Base-by-base conservation (phyloP, 768 basidiomycete species). In the Tulasnella sp. region DNA sequence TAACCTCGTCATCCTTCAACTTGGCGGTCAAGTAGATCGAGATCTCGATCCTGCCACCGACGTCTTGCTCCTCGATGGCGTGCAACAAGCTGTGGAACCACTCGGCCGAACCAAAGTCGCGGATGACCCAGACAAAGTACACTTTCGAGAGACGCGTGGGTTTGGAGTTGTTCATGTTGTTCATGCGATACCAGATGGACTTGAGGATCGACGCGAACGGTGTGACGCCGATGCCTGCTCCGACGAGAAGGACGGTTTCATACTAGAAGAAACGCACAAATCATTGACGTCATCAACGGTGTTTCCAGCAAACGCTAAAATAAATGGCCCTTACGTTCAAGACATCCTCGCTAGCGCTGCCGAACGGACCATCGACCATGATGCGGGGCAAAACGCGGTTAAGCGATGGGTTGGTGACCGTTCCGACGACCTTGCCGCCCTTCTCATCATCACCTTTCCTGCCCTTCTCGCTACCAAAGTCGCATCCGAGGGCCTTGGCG, bases 121-220 rank as follows among this genome's bases (percentile, higher is more conserved):
- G 90, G 78, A 96, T 96, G 77, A 95, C 93, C 94, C 94, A 95
- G 17, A 91, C 92, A 79, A 95, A 94, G 83, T 94, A 94, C 64
- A 92, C 91, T 82, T 98, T 97, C 66, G 90, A 91, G 44, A 97
- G 85, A 64, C 92, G 86, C 1, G 94, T 95, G 16, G 87, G 86
- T 79, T 88, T 89, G 29, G 85, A 86, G 75, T 76, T 73, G 2
- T 83, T 81, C 77, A 94, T 85, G 81, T 90, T 90, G 82, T 95
- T 96, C 90, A 95, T 90, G 72, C 94, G 90, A 82, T 97, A 98
- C 94, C 94, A 95, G 77, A 95, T 75, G 42, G 72, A 67, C 79
- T 92, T 84, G 78, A 95, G 89, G 65, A 83, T 80, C 9, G 91
- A 93, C 69, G 95, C 94, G 77, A 98, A 97, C 2, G 95, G 95